Evolutionary conservation across 2,329 filamentous ascomycete species (phyloP).

Genomic region (Penicillium freii): DNA sequence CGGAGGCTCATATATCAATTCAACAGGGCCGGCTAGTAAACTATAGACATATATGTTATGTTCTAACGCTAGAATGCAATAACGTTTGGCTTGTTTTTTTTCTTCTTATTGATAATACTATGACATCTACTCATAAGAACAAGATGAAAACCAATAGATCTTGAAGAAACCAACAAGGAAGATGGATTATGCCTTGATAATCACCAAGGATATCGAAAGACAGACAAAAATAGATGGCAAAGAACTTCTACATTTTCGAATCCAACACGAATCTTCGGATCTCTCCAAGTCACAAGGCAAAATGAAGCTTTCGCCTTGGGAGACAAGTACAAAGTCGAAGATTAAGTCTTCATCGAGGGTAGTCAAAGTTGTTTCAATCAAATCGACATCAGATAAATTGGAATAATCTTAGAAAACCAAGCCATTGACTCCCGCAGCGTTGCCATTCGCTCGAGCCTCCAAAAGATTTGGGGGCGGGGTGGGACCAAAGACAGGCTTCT

Average conservation of each 20-base stretch:
- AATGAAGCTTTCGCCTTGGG: background rate
- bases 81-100: slow-evolving; percentile 11
- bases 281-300: background rate
- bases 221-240: background rate
- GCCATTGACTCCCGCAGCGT: slow-evolving; percentile 45
- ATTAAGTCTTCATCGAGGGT: background rate
- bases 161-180: background rate
- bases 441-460: slow-evolving; percentile 48
- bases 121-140: slow-evolving; percentile 6
- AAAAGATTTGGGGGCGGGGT: slow-evolving; percentile 53
- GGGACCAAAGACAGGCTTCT: slow-evolving; percentile 48
- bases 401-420: slow-evolving; percentile 11
- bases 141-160: background rate
- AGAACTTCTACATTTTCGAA: background rate
- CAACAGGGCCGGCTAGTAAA: slow-evolving; percentile 39
- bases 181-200: background rate
- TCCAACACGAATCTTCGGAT: background rate
- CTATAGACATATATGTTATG: slow-evolving; percentile 33
- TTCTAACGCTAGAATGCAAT: background rate
- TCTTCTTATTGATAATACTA: slow-evolving; percentile 11
- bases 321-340: background rate
- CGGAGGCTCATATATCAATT: slow-evolving; percentile 59
- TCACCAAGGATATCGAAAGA: background rate
- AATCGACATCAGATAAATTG: slow-evolving; percentile 5
- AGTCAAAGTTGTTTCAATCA: slow-evolving; percentile 12